Evolutionary conservation across 1,139 yeast species (phyloP).

Genomic region (Sugiyamaella pinicola): DNA sequence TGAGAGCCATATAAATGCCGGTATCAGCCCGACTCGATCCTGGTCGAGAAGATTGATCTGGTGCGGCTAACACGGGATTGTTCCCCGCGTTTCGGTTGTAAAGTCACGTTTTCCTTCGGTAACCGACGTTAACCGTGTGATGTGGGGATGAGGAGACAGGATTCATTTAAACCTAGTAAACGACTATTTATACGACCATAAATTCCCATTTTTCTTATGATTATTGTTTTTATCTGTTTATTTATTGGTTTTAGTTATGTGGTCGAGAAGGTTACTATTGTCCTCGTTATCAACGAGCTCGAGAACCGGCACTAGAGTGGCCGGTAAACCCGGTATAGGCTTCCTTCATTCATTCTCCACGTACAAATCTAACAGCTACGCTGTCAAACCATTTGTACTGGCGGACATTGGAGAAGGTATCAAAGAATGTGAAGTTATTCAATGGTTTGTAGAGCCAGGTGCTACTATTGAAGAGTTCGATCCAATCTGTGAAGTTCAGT

Average conservation of each 20-base stretch:
- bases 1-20: no score
- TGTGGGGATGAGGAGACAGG: constrained; percentile 8
- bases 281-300: background rate
- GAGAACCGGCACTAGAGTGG: background rate
- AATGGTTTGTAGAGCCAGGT: constrained; percentile 45
- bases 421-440: constrained; percentile 45
- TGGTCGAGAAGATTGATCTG: background rate
- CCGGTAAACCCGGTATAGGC: background rate
- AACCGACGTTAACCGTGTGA: constrained; percentile 4
- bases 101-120: background rate
- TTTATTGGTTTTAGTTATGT: background rate
- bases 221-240: background rate
- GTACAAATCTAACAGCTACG: constrained; percentile 1
- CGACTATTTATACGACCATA: background rate
- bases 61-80: background rate
- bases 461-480: constrained; percentile 43
- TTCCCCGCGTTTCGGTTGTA: background rate
- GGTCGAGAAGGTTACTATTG: constrained; percentile 3
- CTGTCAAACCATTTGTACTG: constrained; percentile 38
- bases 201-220: background rate
- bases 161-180: no score
- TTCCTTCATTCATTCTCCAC: background rate
- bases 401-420: constrained; percentile 46
- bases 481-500: constrained; percentile 44
- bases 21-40: no score